A percentile compares a stretch with the other conserved stretches of the same genome.
Evolutionary conservation across 2,329 filamentous ascomycete genomes (phyloP).

Genomic region (Didymella segeticola): DNA sequence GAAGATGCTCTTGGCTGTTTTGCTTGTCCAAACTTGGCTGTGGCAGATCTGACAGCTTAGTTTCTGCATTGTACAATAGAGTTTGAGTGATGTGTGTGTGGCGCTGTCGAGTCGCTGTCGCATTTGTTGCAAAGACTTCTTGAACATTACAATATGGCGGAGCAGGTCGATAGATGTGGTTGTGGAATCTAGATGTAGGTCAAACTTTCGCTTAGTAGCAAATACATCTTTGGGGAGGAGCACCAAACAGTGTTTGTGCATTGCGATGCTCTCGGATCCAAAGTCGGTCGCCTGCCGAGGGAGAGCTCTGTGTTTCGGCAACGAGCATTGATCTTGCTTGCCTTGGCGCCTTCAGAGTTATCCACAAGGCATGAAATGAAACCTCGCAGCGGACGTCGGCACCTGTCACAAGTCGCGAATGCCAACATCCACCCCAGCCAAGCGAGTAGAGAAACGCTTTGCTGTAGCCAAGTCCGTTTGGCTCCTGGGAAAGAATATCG

Average conservation of each 20-base stretch:
- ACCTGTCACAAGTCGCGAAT: conserved; percentile 17
- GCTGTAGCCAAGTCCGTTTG: conserved; percentile 34
- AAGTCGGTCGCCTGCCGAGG: not conserved
- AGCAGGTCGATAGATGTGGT: not conserved
- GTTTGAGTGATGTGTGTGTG: conserved; percentile 23
- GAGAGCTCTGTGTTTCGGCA: conserved; percentile 18
- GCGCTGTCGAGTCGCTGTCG: conserved; percentile 2
- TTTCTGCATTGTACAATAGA: conserved; percentile 12
- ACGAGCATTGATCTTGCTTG: conserved; percentile 21
- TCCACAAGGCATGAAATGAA: conserved; percentile 23
- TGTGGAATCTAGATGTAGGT: not conserved
- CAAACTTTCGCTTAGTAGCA: not conserved
- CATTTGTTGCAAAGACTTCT: not conserved
- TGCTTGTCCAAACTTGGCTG: conserved; percentile 37
- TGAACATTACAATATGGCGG: not conserved
- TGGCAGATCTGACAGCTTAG: conserved; percentile 26
- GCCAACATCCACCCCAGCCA: conserved; percentile 18
- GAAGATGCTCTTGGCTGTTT: conserved; percentile 23
- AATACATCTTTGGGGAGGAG: not conserved
- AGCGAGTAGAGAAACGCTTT: conserved; percentile 27
- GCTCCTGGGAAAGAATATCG: conserved; percentile 9
- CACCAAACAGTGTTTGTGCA: not conserved
- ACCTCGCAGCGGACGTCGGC: conserved; percentile 22
- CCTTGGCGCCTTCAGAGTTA: conserved; percentile 29
- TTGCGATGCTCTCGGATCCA: not conserved